A percentile compares a stretch with the other conserved stretches of the same genome.
phyloP scores from a whole-genome alignment of 768 basidiomycete species.

The Hypsizygus marmoreus region DNA sequence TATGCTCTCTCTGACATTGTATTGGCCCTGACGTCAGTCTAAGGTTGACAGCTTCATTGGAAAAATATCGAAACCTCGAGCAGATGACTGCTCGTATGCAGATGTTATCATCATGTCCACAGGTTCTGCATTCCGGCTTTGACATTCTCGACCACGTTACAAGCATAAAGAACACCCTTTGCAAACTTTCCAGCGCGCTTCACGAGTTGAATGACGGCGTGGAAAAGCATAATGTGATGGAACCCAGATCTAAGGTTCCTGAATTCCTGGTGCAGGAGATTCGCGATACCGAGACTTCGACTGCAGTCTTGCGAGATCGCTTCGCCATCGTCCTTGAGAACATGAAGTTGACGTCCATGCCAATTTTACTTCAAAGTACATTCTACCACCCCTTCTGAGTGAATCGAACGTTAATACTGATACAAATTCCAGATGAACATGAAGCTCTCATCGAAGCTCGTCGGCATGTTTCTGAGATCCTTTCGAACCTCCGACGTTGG shows the following conservation, averaged over 20 bases:
- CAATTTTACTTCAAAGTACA: conserved; percentile 40
- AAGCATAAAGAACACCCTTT: conserved; percentile 27
- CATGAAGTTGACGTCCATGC: conserved; percentile 26
- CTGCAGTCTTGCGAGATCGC: conserved; percentile 26
- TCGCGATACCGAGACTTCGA: conserved; percentile 23
- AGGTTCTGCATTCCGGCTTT: conserved; percentile 9
- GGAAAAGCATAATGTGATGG: conserved; percentile 31
- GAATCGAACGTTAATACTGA: background rate
- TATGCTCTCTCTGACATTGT: background rate
- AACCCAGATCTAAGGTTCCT: conserved; percentile 23
- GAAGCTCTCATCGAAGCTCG: conserved; percentile 27
- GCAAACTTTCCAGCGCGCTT: conserved; percentile 34
- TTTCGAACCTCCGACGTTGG: conserved; percentile 26
- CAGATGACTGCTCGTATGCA: conserved; percentile 26
- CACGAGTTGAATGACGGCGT: conserved; percentile 39
- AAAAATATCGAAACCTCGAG: conserved; percentile 24
- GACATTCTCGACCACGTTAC: conserved; percentile 17
- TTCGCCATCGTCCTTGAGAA: conserved; percentile 16
- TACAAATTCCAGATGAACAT: conserved; percentile 36
- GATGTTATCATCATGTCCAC: conserved; percentile 18
- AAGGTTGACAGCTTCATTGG: conserved; percentile 32
- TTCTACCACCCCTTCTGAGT: conserved; percentile 5
- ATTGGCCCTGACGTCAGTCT: conserved; percentile 5
- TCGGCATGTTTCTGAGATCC: conserved; percentile 20
- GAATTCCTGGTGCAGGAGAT: conserved; percentile 28